Percentiles rank a stretch among this genome's conserved stretches.
Evolutionary conservation across 2,329 filamentous ascomycete genomes (phyloP).

Genomic region (Knufia fluminis): DNA sequence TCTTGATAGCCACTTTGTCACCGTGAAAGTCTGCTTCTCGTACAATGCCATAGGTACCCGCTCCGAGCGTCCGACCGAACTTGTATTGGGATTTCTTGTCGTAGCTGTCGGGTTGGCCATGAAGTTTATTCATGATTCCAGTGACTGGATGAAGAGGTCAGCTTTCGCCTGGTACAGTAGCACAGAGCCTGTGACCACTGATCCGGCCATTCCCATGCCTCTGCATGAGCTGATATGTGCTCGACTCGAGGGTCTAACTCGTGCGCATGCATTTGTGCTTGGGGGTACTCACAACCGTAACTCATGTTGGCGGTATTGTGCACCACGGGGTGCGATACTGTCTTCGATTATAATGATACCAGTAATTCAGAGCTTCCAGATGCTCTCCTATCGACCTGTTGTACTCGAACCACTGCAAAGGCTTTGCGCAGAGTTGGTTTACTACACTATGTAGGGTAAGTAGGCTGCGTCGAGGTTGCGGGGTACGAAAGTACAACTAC

Average conservation of each 20-base stretch:
- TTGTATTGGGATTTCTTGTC: constrained; percentile 95
- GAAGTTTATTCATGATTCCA: constrained; percentile 88
- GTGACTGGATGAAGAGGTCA: constrained; percentile 50
- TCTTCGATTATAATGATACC: not conserved
- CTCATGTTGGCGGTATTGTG: not conserved
- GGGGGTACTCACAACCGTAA: constrained; percentile 1
- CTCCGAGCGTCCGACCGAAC: constrained; percentile 88
- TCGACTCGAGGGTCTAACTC: not conserved
- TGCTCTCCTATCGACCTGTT: not conserved
- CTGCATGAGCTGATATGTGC: not conserved
- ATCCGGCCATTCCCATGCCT: too few relatives aligned
- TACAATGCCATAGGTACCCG: constrained; percentile 96
- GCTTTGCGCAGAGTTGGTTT: not conserved
- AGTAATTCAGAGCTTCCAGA: not conserved
- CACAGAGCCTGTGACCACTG: too few relatives aligned
- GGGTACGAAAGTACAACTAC: not conserved
- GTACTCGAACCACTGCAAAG: not conserved
- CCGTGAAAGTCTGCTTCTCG: constrained; percentile 79
- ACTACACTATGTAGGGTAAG: not conserved
- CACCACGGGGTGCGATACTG: not conserved
- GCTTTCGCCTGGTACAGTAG: not conserved
- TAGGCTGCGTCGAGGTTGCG: not conserved
- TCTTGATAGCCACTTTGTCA: constrained; percentile 92
- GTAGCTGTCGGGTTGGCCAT: constrained; percentile 95
- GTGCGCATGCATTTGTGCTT: too few relatives aligned